Base-by-base conservation (phyloP, 495 filamentous ascomycete species). In the Parathielavia appendiculata region DNA sequence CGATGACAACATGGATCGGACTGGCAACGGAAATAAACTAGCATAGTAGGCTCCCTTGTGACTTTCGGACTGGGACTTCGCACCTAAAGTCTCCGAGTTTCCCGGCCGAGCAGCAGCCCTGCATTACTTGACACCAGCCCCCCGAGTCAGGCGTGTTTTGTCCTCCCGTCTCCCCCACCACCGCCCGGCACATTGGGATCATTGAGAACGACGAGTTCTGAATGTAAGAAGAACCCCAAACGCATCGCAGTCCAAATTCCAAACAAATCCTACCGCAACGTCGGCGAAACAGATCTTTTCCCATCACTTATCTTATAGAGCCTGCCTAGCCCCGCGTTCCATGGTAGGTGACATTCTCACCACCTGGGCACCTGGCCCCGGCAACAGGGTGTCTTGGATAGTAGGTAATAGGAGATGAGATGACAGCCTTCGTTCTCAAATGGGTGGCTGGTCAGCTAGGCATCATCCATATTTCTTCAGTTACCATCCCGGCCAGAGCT, bases 211-310 rank as follows among this genome's bases (percentile, higher is more conserved):
- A 30, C 26, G 26, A 2, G 3, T 11, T 26, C 46, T 23, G 13
- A 32, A 16, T 8, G 14, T 17, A 38, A 38, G 9, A 14, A 49
- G 11, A 32, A 32, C n/a, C 19, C n/a, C 19, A 6, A 6, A 30
- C 26, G 26, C 26, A 30, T 6, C 26, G 17, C 17, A 23, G 22
- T 32, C 19, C 22, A 20, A 17, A 32, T 30, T 20, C 8, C 7
- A 30, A 45, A 22, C n/a, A 22, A 58, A 43, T 54, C 50, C 60
- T 16, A 54, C 14, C 32, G 50, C 50, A 59, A 63, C 55, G n/a
- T 26, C 45, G 46, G 35, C 51, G 60, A 63, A 63, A 63, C 60
- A 52, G 36, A 30, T 6, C 26, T 30, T 30, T 6, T 30, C 6
- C 49, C 54, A 19, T 48, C 49, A 17, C 35, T 36, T n/a, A n/a